Conservation (phyloP, 345 rosid genomes). For the Balakata baccata region DNA sequence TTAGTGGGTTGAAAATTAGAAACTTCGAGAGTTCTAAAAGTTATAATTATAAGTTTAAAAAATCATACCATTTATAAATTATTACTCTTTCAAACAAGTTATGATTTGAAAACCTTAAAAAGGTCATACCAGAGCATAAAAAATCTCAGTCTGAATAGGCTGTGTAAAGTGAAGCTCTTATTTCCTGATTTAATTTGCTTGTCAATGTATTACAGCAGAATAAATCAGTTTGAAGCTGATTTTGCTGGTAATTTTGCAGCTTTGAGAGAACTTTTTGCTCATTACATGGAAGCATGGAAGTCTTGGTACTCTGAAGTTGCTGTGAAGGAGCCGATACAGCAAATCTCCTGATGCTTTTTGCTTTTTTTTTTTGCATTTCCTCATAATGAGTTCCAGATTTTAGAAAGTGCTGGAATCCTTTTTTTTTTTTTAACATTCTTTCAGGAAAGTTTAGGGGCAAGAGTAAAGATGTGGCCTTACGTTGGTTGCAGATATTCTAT, state of each 20-base stretch:
- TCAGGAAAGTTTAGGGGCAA: not conserved
- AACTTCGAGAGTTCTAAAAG: no score
- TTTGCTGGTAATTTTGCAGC: slow-evolving; percentile 45
- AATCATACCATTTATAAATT: no score
- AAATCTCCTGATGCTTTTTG: slow-evolving; percentile 29
- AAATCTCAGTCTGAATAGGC: no score
- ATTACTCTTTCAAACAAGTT: no score
- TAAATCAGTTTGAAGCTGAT: not conserved
- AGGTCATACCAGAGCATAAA: no score
- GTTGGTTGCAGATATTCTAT: slow-evolving; percentile 27
- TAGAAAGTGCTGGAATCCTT: not conserved
- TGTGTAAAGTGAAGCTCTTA: not conserved
- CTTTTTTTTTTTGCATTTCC: not conserved
- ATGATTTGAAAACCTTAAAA: no score
- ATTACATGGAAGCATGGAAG: slow-evolving; percentile 90
- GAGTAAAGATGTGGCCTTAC: slow-evolving; percentile 16
- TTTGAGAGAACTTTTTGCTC: slow-evolving; percentile 70
- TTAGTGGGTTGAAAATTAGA: no score
- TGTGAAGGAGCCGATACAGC: slow-evolving; percentile 40
- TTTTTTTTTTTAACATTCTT: not conserved
- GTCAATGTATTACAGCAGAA: not conserved
- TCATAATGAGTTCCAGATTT: slow-evolving; percentile 6
- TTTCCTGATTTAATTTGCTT: no score
- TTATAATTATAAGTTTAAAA: no score
- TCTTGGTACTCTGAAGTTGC: slow-evolving; percentile 79